Evolutionary conservation across 129 eudicot species (phyloP).

Genomic region (Chrysanthemum makinoi): DNA sequence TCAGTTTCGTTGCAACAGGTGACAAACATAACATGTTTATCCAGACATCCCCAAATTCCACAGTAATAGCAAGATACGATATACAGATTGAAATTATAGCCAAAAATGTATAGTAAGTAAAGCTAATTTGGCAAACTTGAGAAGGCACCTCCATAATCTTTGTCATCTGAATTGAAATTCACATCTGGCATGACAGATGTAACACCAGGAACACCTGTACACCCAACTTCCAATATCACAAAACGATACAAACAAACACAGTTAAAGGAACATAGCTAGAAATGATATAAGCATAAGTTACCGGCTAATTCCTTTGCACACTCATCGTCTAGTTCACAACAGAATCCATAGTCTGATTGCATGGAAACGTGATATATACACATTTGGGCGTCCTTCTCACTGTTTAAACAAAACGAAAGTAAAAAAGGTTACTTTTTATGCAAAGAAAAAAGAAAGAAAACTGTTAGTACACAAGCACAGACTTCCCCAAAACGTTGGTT

Average conservation of each 20-base stretch:
- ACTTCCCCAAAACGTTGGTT: conserved; percentile 69
- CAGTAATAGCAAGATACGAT: neutral
- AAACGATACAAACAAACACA: conserved; percentile 1
- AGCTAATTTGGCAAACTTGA: neutral
- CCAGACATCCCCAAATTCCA: neutral
- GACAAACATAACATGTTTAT: too few relatives aligned
- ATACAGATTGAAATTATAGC: conserved; percentile 1
- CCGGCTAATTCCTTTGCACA: conserved; percentile 71
- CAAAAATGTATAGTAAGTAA: neutral
- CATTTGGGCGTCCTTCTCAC: conserved; percentile 94
- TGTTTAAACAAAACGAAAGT: conserved; percentile 21
- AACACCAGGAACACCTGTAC: conserved; percentile 81
- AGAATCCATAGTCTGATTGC: conserved; percentile 70
- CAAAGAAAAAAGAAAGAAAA: neutral
- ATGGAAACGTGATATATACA: conserved; percentile 76
- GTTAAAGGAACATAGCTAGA: neutral
- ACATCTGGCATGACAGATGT: conserved; percentile 61
- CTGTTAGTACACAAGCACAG: conserved; percentile 24
- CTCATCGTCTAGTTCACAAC: conserved; percentile 79
- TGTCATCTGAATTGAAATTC: conserved; percentile 50
- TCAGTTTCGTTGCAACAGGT: neutral
- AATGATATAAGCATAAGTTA: conserved; percentile 22
- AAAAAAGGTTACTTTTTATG: neutral
- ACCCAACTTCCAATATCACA: conserved; percentile 10
- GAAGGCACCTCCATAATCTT: conserved; percentile 70